Percentiles rank a stretch among this genome's conserved stretches.
Evolutionary conservation across 208 protist genomes (phyloP).

Genomic region (Tritrichomonas musculus): DNA sequence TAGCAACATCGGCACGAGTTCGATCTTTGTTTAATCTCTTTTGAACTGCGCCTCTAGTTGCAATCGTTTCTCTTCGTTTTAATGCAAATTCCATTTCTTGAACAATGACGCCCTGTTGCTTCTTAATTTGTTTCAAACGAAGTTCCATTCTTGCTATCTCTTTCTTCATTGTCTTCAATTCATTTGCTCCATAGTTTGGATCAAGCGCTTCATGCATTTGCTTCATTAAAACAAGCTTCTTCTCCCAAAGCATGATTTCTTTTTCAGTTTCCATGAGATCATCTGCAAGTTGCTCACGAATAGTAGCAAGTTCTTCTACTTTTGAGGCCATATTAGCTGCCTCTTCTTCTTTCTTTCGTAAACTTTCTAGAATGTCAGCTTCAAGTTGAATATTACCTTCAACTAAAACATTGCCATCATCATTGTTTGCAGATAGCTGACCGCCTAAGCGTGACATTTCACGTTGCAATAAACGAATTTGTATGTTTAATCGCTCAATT

Average conservation of each 20-base stretch:
- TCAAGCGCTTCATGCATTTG: constrained; percentile 28
- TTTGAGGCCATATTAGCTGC: not conserved
- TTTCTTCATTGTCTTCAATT: constrained; percentile 23
- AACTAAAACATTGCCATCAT: not conserved
- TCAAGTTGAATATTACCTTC: constrained; percentile 18
- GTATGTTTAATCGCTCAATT: not conserved
- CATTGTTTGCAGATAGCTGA: not conserved
- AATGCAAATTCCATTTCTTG: constrained; percentile 20
- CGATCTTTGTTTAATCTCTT: constrained; percentile 15
- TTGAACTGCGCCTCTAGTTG: not conserved
- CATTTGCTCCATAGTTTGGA: constrained; percentile 16
- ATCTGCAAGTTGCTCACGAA: not conserved
- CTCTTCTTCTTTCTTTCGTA: constrained; percentile 4
- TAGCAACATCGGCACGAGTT: not conserved
- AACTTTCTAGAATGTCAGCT: not conserved
- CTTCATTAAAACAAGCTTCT: not conserved
- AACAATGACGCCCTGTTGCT: not conserved
- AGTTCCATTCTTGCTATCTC: constrained; percentile 3
- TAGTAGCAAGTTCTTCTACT: not conserved
- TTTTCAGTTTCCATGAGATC: constrained; percentile 15
- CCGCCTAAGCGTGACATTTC: not conserved
- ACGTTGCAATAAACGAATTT: not conserved
- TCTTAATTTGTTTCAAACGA: not conserved
- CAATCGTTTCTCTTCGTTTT: not conserved
- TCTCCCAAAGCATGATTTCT: not conserved